Evolutionary conservation across 2,329 filamentous ascomycete genomes (phyloP).

Genomic region (Thielaviopsis cerberus): DNA sequence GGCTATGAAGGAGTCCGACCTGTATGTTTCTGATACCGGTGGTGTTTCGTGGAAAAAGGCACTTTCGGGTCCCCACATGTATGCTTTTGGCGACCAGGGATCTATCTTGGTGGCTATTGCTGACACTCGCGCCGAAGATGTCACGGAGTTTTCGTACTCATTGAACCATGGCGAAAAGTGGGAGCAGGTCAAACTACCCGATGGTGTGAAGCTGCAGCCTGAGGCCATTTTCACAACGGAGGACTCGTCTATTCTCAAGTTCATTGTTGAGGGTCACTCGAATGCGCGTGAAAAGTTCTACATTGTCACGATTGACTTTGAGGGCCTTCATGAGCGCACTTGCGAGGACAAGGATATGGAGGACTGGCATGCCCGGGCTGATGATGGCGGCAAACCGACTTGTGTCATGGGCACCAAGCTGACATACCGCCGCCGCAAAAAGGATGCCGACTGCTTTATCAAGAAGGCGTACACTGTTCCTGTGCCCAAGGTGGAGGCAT

Average conservation of each 20-base stretch:
- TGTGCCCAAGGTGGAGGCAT: slow-evolving; percentile 48
- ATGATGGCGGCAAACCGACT: slow-evolving; percentile 60
- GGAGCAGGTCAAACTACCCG: slow-evolving; percentile 50
- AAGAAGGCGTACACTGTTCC: slow-evolving; percentile 70
- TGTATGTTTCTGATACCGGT: slow-evolving; percentile 82
- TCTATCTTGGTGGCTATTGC: slow-evolving; percentile 69
- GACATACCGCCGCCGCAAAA: slow-evolving; percentile 67
- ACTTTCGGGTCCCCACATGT: slow-evolving; percentile 71
- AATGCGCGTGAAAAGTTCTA: slow-evolving; percentile 35
- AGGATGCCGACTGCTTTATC: slow-evolving; percentile 74
- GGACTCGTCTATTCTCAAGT: slow-evolving; percentile 84
- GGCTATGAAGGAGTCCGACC: slow-evolving; percentile 52
- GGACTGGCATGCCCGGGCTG: slow-evolving; percentile 68
- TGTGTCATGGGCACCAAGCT: slow-evolving; percentile 96
- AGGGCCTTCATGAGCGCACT: slow-evolving; percentile 57
- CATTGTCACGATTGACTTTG: slow-evolving; percentile 67
- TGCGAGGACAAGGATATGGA: slow-evolving; percentile 69
- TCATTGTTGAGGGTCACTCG: slow-evolving; percentile 53
- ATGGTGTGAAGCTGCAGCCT: slow-evolving; percentile 48
- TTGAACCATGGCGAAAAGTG: slow-evolving; percentile 78
- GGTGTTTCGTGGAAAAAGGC: slow-evolving; percentile 66
- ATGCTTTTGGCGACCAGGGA: slow-evolving; percentile 88
- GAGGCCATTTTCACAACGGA: slow-evolving; percentile 67
- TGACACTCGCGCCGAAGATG: slow-evolving; percentile 47
- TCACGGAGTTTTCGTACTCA: slow-evolving; percentile 51